phyloP scores from a whole-genome alignment of 2,329 filamentous ascomycete genomes.

The Aspergillus sergii region DNA sequence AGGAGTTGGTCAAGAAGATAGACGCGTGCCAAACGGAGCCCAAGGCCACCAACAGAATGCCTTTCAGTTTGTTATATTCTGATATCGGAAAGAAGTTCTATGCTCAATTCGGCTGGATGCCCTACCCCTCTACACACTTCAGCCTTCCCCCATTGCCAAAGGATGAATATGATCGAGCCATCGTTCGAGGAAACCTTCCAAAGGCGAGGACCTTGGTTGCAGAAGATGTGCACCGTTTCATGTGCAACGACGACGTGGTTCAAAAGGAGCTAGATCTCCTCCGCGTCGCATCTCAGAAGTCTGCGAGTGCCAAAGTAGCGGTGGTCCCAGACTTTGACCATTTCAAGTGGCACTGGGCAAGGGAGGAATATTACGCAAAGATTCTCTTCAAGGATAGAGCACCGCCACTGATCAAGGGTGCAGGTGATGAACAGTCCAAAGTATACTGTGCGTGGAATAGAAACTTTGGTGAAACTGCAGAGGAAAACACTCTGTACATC shows the following conservation, averaged over 20 bases:
- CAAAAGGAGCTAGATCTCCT: slow-evolving; percentile 66
- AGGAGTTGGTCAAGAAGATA: slow-evolving; percentile 61
- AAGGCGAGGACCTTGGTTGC: slow-evolving; percentile 34
- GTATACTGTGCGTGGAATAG: slow-evolving; percentile 48
- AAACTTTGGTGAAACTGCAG: slow-evolving; percentile 38
- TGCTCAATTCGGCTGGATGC: slow-evolving; percentile 73
- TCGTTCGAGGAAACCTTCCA: slow-evolving; percentile 29
- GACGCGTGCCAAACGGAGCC: slow-evolving; percentile 55
- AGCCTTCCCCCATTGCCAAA: slow-evolving; percentile 55
- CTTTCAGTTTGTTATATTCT: slow-evolving; percentile 81
- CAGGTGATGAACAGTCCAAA: slow-evolving; percentile 55
- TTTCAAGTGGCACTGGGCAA: slow-evolving; percentile 75
- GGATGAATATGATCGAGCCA: slow-evolving; percentile 20
- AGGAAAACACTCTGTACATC: slow-evolving; percentile 46
- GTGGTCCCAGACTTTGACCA: slow-evolving; percentile 69
- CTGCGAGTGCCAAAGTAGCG: slow-evolving; percentile 60
- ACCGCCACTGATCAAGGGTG: slow-evolving; percentile 67
- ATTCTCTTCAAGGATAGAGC: slow-evolving; percentile 58
- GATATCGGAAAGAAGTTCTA: slow-evolving; percentile 87
- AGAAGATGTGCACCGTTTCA: slow-evolving; percentile 34
- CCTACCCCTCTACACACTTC: slow-evolving; percentile 73
- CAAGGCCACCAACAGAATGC: slow-evolving; percentile 42
- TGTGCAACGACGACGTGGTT: slow-evolving; percentile 67
- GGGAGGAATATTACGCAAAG: slow-evolving; percentile 76
- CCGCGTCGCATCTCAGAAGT: slow-evolving; percentile 46